phyloP scores from a whole-genome alignment of 768 basidiomycete species.

The Pleurotus giganteus region DNA sequence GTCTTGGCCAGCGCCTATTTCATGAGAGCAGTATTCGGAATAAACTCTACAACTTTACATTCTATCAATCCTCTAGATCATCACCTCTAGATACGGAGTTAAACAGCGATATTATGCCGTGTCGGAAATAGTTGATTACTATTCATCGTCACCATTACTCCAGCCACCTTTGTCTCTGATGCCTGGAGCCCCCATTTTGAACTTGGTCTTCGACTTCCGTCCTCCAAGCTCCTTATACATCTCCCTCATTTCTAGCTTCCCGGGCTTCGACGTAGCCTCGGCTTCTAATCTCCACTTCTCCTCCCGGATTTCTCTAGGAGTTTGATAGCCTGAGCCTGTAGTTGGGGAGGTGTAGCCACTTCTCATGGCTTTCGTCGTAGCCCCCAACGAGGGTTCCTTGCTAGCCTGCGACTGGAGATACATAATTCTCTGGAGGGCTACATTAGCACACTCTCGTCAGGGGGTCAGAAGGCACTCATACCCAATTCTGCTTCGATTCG shows the following conservation, averaged over 20 bases:
- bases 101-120: too few species aligned
- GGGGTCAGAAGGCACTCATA: slow-evolving; percentile 26
- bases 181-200: slow-evolving; percentile 64
- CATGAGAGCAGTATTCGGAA: too few species aligned
- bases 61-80: too few species aligned
- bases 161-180: slow-evolving; percentile 81
- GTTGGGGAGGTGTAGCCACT: slow-evolving; percentile 47
- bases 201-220: slow-evolving; percentile 73
- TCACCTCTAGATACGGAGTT: too few species aligned
- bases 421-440: slow-evolving; percentile 46
- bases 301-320: slow-evolving; percentile 75
- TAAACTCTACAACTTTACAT: too few species aligned
- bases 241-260: slow-evolving; percentile 84
- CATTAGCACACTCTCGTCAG: slow-evolving; percentile 12
- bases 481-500: slow-evolving; percentile 95
- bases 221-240: slow-evolving; percentile 91
- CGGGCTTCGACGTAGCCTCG: slow-evolving; percentile 51
- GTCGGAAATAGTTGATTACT: too few species aligned
- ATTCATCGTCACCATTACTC: slow-evolving; percentile 36
- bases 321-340: slow-evolving; percentile 64
- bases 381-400: slow-evolving; percentile 34
- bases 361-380: slow-evolving; percentile 28
- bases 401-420: slow-evolving; percentile 41
- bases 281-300: slow-evolving; percentile 68
- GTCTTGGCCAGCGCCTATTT: too few species aligned